These are phyloP conservation scores for Plenodomus tracheiphilus DNA, from an alignment of 2,329 filamentous ascomycete species.

Conservation along the genomic window DNA sequence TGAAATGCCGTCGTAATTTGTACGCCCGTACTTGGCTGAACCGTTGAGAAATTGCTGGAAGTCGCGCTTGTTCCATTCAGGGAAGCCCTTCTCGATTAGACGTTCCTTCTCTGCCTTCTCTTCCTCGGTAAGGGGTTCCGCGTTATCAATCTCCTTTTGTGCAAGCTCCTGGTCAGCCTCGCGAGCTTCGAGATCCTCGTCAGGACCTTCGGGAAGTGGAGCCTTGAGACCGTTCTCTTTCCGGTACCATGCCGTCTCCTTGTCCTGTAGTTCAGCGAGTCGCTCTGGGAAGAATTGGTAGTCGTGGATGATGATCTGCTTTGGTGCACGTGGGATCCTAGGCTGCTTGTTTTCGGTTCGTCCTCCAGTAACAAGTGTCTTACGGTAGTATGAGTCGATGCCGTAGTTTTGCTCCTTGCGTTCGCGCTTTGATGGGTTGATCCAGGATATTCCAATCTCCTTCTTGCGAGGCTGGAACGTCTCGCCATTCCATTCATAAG, in stretches of 20 bases:
- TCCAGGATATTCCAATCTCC: constrained; percentile 92
- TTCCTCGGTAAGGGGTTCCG: constrained; percentile 82
- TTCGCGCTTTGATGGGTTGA: constrained; percentile 97
- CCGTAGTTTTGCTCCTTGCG: constrained; percentile 98
- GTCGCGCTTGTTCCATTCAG: constrained; percentile 93
- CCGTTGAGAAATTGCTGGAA: constrained; percentile 98
- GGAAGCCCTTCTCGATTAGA: constrained; percentile 83
- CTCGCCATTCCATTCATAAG: constrained; percentile 98
- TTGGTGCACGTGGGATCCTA: constrained; percentile 92
- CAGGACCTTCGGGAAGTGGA: constrained; percentile 82
- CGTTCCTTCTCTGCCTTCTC: constrained; percentile 85
- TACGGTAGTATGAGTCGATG: constrained; percentile 97
- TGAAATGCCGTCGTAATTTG: constrained; percentile 81
- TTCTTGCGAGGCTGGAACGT: constrained; percentile 85
- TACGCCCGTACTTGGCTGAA: constrained; percentile 87
- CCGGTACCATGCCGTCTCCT: constrained; percentile 92
- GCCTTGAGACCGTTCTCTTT: constrained; percentile 97
- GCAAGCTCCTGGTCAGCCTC: constrained; percentile 85
- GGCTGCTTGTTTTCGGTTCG: constrained; percentile 83
- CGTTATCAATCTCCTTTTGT: constrained; percentile 91
- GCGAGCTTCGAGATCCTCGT: constrained; percentile 82
- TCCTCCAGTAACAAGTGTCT: constrained; percentile 81
- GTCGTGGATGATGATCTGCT: constrained; percentile 89
- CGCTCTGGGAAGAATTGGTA: constrained; percentile 94
- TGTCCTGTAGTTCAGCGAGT: constrained; percentile 87